These are phyloP conservation scores for Sordariomycetes sp. DNA, from an alignment of 2,329 filamentous ascomycete species.

Conservation along the genomic window DNA sequence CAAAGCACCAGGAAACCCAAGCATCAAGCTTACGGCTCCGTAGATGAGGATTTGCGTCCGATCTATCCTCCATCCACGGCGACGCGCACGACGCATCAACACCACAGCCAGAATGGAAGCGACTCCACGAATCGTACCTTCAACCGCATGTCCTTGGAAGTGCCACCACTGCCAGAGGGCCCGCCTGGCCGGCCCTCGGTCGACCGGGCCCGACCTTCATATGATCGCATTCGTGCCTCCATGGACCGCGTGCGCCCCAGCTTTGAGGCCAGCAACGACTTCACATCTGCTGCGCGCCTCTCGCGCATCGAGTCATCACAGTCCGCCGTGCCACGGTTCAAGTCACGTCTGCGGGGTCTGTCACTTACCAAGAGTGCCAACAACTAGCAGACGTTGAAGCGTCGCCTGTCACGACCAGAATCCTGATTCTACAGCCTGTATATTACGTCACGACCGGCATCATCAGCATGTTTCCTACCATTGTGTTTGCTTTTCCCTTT, in stretches of 20 bases:
- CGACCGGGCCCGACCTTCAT: constrained; percentile 71
- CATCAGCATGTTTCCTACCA: not conserved
- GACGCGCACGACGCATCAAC: constrained; percentile 65
- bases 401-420: constrained; percentile 9
- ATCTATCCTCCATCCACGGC: constrained; percentile 91
- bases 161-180: too few relatives aligned
- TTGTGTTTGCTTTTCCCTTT: constrained; percentile 19
- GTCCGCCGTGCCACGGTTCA: constrained; percentile 16
- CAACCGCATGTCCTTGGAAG: constrained; percentile 52
- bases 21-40: constrained; percentile 50
- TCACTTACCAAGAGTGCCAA: constrained; percentile 32
- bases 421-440: constrained; percentile 13
- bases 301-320: constrained; percentile 69
- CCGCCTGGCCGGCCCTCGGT: constrained; percentile 41
- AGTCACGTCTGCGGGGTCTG: constrained; percentile 29
- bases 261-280: constrained; percentile 83
- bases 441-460: constrained; percentile 13
- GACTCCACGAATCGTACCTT: constrained; percentile 86
- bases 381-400: constrained; percentile 18
- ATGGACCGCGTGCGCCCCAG: constrained; percentile 79
- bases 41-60: constrained; percentile 81
- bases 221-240: constrained; percentile 75
- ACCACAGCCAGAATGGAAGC: constrained; percentile 83
- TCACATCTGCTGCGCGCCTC: constrained; percentile 81
- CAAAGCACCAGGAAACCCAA: constrained; percentile 48